Evolutionary conservation across 164 flowering plant species (phyloP), one percentile per base, ranked within the genome.

Genomic region (Santalum album): DNA sequence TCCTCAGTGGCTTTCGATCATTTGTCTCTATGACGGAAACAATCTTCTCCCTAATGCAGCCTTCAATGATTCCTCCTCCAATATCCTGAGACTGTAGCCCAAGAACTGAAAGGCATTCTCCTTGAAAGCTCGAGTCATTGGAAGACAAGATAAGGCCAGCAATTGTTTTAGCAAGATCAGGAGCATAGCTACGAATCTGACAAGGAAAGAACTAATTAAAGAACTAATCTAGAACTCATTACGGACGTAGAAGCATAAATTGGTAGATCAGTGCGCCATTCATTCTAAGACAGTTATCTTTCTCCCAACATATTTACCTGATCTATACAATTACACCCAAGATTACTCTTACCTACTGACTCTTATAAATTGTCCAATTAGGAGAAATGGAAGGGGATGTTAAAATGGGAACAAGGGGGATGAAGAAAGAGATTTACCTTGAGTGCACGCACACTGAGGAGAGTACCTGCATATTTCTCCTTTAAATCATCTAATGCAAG

Each of bases 121-220:
- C 77, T 70, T 70, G 80, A 69, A 92, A 92, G 18, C 72, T 70
- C 11, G 44, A 22, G 74, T 87, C 88, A 36, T 75, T 64, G 27
- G 99, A 89, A 12, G 87, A 73, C 63, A 82, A 67, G 45, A 89
- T 78, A 51, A 92, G 73, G 44, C 88, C 84, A 16, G 91, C 72
- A 54, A 92, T 72, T 55, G 91, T 67, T 71, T 66, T 82, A 32
- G 96, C 92, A 64, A 92, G 90, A 59, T 87, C 91, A 62, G 90
- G 99, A 21, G 83, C 96, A 68, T 79, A 72, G 49, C 73, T 74
- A 69, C 72, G 54, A 53, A 85, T 81, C 99, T 92, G 77, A 20
- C 26, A 63, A 59, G 27, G 12, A 39, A 62, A 29, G 16, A 32
- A 32, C 0, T n/a, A 32, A 32, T 5, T 6, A 1, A 32, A 32